These are phyloP conservation scores for Sporodiniella umbellata DNA, from an alignment of 371 early-diverging fungal species.

Conservation along the genomic window DNA sequence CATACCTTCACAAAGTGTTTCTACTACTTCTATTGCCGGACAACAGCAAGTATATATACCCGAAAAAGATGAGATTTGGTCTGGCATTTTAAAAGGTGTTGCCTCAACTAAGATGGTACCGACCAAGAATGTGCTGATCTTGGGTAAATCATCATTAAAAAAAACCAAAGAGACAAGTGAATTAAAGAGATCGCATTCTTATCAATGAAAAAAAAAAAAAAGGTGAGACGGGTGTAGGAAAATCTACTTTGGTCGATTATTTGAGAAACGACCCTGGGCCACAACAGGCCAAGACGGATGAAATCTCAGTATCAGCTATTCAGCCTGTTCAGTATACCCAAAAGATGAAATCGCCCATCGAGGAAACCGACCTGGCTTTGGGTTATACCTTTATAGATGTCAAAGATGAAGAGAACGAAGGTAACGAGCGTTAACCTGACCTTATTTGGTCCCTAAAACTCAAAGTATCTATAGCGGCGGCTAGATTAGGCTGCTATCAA, in stretches of 20 bases:
- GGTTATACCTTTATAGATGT: slow-evolving; percentile 78
- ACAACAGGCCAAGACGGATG: slow-evolving; percentile 27
- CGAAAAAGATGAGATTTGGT: slow-evolving; percentile 72
- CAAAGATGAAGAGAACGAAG: slow-evolving; percentile 74
- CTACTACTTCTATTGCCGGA: slow-evolving; percentile 21
- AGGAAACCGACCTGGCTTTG: slow-evolving; percentile 61
- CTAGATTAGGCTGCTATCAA: slow-evolving; percentile 77
- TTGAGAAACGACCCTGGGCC: slow-evolving; percentile 63
- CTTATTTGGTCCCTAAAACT: background rate
- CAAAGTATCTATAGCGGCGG: slow-evolving; percentile 52
- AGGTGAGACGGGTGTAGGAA: slow-evolving; percentile 71
- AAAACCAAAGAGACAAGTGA: no score
- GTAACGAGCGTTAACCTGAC: slow-evolving; percentile 17
- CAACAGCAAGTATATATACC: slow-evolving; percentile 16
- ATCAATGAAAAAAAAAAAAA: no score
- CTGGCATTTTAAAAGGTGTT: slow-evolving; percentile 66
- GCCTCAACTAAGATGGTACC: slow-evolving; percentile 69
- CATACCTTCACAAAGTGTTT: slow-evolving; percentile 28
- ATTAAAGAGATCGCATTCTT: no score
- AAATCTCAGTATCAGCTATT: slow-evolving; percentile 16
- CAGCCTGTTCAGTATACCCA: slow-evolving; percentile 25
- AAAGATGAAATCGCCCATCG: slow-evolving; percentile 7
- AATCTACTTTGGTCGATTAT: slow-evolving; percentile 68
- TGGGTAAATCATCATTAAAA: slow-evolving; percentile 40
- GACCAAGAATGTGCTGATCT: slow-evolving; percentile 68